Evolutionary conservation across 2,329 filamentous ascomycete species (phyloP).

Genomic region (Myriosclerotinia duriaeana): DNA sequence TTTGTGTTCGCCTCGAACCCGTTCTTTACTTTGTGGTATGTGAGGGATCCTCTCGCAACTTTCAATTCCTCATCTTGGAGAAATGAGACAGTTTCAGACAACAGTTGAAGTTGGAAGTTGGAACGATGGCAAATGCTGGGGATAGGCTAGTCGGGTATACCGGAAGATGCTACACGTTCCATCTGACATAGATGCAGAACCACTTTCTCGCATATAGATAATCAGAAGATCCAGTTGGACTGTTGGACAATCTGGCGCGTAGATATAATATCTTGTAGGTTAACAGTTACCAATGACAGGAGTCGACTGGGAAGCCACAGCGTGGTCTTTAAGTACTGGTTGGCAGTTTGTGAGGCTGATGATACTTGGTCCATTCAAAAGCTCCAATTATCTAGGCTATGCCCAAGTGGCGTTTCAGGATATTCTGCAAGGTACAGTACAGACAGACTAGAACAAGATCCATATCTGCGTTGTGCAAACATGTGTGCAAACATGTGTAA

Average conservation of each 20-base stretch:
- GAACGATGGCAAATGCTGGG: background rate
- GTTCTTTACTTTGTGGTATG: background rate
- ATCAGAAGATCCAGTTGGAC: background rate
- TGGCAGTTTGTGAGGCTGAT: background rate
- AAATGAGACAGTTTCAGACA: conserved; percentile 13
- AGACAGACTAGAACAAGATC: background rate
- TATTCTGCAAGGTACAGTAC: background rate
- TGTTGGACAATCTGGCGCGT: background rate
- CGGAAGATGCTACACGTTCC: background rate
- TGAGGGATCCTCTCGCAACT: background rate
- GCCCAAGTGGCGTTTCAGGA: conserved; percentile 17
- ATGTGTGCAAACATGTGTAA: background rate
- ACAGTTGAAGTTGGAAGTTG: conserved; percentile 7
- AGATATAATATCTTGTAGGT: background rate
- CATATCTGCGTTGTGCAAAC: conserved; percentile 13
- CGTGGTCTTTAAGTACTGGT: conserved; percentile 15
- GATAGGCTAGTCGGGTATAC: background rate
- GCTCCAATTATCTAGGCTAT: conserved; percentile 9
- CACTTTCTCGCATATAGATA: conserved; percentile 1
- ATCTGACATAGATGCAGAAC: conserved; percentile 3
- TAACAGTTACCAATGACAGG: background rate
- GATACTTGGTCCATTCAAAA: conserved; percentile 18
- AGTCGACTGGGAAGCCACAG: conserved; percentile 8
- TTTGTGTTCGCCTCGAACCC: background rate
- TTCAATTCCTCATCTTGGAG: background rate